Conservation (phyloP, 129 eudicot genomes). For the Pittosporum tobira region DNA sequence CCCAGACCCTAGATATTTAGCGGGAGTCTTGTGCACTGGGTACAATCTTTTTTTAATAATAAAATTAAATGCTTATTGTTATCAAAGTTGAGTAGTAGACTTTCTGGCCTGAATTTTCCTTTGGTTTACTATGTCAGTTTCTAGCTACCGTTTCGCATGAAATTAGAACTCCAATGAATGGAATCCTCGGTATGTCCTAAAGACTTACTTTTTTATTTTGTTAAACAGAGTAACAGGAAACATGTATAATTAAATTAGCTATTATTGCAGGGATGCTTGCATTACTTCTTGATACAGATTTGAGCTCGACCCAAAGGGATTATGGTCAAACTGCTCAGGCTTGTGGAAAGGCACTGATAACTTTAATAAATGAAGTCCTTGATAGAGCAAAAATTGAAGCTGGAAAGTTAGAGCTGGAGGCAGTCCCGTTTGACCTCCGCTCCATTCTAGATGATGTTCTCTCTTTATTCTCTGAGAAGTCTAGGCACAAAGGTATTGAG, state of each 20-base stretch:
- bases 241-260: neutral
- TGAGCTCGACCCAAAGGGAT: constrained; percentile 53
- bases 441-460: constrained; percentile 76
- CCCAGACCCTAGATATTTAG: too few species aligned
- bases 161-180: constrained; percentile 92
- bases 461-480: constrained; percentile 78
- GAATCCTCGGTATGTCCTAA: constrained; percentile 53
- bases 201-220: neutral
- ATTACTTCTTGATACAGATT: constrained; percentile 42
- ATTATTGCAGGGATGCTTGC: constrained; percentile 49
- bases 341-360: constrained; percentile 61
- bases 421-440: constrained; percentile 65
- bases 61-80: too few species aligned
- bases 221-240: neutral
- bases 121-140: constrained; percentile 43
- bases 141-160: constrained; percentile 93
- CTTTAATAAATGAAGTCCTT: constrained; percentile 77
- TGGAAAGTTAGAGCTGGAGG: constrained; percentile 82
- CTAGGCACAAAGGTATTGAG: constrained; percentile 80
- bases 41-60: too few species aligned
- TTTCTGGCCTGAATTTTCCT: neutral
- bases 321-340: constrained; percentile 59
- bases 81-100: neutral
- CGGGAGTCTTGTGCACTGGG: too few species aligned
- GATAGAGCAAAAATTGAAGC: constrained; percentile 89